phyloP scores from a whole-genome alignment of 768 basidiomycete genomes.

The Pisolithus albus region DNA sequence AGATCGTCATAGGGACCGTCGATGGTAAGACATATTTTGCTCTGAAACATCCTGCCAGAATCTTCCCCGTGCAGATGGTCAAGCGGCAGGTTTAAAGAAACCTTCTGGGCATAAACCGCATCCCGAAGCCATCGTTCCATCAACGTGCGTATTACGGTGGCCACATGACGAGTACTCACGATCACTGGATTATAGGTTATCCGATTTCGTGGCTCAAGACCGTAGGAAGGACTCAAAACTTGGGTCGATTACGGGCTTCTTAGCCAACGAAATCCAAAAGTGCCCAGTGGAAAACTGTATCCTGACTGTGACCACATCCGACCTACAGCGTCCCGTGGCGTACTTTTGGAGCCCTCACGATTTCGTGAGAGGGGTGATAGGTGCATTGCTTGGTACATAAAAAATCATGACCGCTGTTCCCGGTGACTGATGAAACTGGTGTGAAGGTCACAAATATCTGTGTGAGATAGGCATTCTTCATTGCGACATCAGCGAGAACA shows the following conservation, averaged over 20 bases:
- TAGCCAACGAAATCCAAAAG: background rate
- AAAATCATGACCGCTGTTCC: background rate
- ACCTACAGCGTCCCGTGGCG: conserved; percentile 8
- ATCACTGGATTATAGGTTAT: background rate
- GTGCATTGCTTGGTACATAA: conserved; percentile 9
- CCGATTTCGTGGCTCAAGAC: background rate
- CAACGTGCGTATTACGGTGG: background rate
- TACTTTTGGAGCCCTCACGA: conserved; percentile 15
- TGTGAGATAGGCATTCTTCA: conserved; percentile 21
- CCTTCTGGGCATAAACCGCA: background rate
- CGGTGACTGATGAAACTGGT: background rate
- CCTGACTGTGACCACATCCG: background rate
- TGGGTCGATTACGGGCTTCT: conserved; percentile 3
- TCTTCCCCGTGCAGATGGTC: too few relatives aligned
- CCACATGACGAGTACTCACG: background rate
- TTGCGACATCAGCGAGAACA: conserved; percentile 29
- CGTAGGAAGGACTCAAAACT: background rate
- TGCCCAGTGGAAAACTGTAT: conserved; percentile 2
- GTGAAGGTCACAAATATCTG: conserved; percentile 15
- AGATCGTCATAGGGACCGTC: too few relatives aligned
- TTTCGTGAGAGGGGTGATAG: conserved; percentile 12
- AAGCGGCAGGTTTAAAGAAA: too few relatives aligned
- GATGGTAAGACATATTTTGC: too few relatives aligned
- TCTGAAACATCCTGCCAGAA: too few relatives aligned
- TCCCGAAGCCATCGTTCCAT: too few relatives aligned